Percentiles rank a stretch among this genome's conserved stretches.
These are phyloP conservation scores for Fusarium xyrophilum DNA, from an alignment of 2,329 filamentous ascomycete genomes.

Conservation along the genomic window DNA sequence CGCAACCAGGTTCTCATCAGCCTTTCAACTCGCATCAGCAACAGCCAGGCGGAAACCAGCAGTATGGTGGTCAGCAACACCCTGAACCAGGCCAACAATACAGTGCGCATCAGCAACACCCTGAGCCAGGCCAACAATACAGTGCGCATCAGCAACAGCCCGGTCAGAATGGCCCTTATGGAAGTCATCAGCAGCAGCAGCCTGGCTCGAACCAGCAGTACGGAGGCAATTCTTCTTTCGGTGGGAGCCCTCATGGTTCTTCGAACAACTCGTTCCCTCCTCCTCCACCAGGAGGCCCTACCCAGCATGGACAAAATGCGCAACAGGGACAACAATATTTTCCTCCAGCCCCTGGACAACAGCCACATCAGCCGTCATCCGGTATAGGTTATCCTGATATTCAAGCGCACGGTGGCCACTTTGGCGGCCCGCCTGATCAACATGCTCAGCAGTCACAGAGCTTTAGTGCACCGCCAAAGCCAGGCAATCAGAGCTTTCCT, in stretches of 20 bases:
- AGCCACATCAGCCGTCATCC: constrained; percentile 32
- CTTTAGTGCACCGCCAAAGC: constrained; percentile 30
- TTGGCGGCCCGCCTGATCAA: constrained; percentile 33
- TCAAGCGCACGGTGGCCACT: constrained; percentile 31
- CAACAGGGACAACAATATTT: constrained; percentile 33
- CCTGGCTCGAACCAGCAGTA: constrained; percentile 33
- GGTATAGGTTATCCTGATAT: constrained; percentile 35
- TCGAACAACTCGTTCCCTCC: constrained; percentile 40
- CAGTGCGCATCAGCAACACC: constrained; percentile 34
- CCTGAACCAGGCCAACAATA: constrained; percentile 20
- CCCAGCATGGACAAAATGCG: constrained; percentile 29
- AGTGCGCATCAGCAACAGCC: constrained; percentile 35
- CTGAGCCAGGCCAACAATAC: constrained; percentile 18
- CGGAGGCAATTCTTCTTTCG: constrained; percentile 26
- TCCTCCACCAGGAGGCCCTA: constrained; percentile 32
- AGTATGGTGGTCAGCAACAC: constrained; percentile 38
- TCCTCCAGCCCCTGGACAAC: constrained; percentile 34
- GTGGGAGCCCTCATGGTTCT: constrained; percentile 35
- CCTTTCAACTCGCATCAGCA: constrained; percentile 34
- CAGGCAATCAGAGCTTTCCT: constrained; percentile 30
- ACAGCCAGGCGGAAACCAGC: constrained; percentile 27
- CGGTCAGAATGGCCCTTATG: constrained; percentile 16
- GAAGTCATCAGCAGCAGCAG: constrained; percentile 26
- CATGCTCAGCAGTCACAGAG: constrained; percentile 35
- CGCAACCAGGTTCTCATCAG: constrained; percentile 30